These are phyloP conservation scores for Schizochytrium sp. DNA, from an alignment of 108 stramenopile species.

Conservation along the genomic window DNA sequence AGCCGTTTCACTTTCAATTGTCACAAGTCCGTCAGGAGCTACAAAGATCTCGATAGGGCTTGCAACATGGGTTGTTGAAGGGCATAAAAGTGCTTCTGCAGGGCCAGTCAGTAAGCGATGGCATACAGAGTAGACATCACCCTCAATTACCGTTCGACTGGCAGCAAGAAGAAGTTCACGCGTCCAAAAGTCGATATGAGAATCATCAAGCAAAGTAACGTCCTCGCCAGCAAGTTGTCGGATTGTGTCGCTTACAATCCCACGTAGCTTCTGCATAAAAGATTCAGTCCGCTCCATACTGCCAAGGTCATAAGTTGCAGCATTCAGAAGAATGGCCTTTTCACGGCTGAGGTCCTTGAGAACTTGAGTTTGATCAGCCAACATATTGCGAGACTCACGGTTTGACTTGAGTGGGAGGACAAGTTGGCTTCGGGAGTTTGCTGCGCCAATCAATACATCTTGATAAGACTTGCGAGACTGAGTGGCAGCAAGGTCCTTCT, in stretches of 20 bases:
- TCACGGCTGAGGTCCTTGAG: conserved; percentile 55
- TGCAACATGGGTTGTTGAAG: conserved; percentile 25
- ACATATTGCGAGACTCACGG: not conserved
- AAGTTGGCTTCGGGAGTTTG: conserved; percentile 30
- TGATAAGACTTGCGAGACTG: conserved; percentile 34
- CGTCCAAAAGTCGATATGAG: not conserved
- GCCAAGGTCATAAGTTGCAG: conserved; percentile 9
- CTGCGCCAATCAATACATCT: conserved; percentile 14
- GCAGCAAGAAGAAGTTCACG: conserved; percentile 18
- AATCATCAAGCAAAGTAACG: not conserved
- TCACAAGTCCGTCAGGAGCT: conserved; percentile 50
- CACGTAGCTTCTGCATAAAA: conserved; percentile 14
- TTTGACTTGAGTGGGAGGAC: conserved; percentile 49
- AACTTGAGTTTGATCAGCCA: conserved; percentile 3
- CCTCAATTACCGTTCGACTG: conserved; percentile 58
- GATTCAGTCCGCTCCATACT: conserved; percentile 25
- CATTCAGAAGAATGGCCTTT: not conserved
- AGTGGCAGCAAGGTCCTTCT: not conserved
- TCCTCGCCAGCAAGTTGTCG: not conserved
- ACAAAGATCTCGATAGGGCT: conserved; percentile 50
- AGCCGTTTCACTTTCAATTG: conserved; percentile 40
- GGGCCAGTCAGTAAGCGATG: conserved; percentile 44
- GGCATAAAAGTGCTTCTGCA: not conserved
- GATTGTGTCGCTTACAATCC: not conserved
- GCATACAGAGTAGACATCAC: conserved; percentile 54